Percentiles rank a stretch among this genome's conserved stretches.
Evolutionary conservation across 345 rosid species (phyloP).

Genomic region (Pseudoturritis turrita): DNA sequence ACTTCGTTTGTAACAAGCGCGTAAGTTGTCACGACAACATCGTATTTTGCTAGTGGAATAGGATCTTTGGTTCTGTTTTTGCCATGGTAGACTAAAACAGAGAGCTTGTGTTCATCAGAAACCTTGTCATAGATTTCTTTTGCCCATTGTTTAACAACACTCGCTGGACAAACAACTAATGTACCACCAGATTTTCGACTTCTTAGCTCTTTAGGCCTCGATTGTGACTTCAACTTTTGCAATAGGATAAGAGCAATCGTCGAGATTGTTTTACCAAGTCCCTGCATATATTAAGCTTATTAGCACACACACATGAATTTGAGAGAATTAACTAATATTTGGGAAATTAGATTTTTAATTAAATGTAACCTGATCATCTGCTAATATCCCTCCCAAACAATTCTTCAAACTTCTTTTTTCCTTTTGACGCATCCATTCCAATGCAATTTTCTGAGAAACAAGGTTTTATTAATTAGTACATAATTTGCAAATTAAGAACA

Average conservation of each 20-base stretch:
- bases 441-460: conserved; percentile 68
- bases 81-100: conserved; percentile 74
- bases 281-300: conserved; percentile 44
- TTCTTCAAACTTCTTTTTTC: conserved; percentile 68
- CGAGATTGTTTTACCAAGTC: conserved; percentile 93
- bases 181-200: conserved; percentile 65
- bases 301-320: neutral
- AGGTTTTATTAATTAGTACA: conserved; percentile 14
- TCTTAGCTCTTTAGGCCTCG: conserved; percentile 39
- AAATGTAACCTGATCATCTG: conserved; percentile 78
- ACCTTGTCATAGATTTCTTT: conserved; percentile 80
- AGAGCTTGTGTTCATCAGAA: conserved; percentile 55
- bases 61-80: conserved; percentile 66
- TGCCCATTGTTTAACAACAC: conserved; percentile 88
- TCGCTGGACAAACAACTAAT: conserved; percentile 88
- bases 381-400: conserved; percentile 85
- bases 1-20: conserved; percentile 79
- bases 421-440: conserved; percentile 91
- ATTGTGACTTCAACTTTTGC: conserved; percentile 54
- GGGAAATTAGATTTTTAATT: neutral
- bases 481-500: neutral
- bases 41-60: conserved; percentile 58
- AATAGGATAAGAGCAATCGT: conserved; percentile 77
- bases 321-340: neutral
- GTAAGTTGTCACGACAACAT: conserved; percentile 86